Base-by-base conservation (phyloP, 2,329 filamentous ascomycete species). In the Chrysoporthe deuterocubensis region DNA sequence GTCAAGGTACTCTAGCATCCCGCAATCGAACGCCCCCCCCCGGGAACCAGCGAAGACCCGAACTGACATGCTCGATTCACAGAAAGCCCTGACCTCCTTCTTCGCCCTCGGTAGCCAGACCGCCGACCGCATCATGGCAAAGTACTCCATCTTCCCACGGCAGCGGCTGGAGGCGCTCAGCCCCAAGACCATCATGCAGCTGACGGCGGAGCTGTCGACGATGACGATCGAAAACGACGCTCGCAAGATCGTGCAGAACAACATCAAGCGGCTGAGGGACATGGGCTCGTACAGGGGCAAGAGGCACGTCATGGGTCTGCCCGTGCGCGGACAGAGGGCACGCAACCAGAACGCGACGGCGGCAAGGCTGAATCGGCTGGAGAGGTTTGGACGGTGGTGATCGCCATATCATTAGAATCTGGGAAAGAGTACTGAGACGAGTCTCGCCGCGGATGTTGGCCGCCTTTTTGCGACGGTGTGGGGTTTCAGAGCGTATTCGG, bases 211-310 rank as follows among this genome's bases (percentile, higher is more conserved):
- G 75, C 84, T 99, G 52, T 92, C 93, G 18, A 90, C 89, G 65
- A 94, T 99, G 93, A 97, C 92, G 69, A 93, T 98, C 74, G 96
- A 97, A 79, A 97, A 92, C 78, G 94, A 98, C 75, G 85, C 96
- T 71, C 85, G 89, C 75, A 87, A 91, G 76, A 82, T 92, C 68
- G 81, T 97, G 48, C 86, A 90, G 74, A 93, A 97, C 62, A 96
- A 98, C 76, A 97, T 99, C 73, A 85, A 85, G 77, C 85, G 95
- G 69, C 76, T 99, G 78, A 92, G 92, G 77, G 94, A 97, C 75
- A 97, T 97, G 83, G 94, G 94, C 62, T 90, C 91, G 4, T 97
- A 97, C 77, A 85, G 96, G 64, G 96, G 96, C 72, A 90, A 92
- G 78, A 85, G 96, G 72, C 96, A 99, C 83, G 95, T 95, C 67